phyloP scores from a whole-genome alignment of 73 alveolate species.

The Tetrahymena elliotti region DNA sequence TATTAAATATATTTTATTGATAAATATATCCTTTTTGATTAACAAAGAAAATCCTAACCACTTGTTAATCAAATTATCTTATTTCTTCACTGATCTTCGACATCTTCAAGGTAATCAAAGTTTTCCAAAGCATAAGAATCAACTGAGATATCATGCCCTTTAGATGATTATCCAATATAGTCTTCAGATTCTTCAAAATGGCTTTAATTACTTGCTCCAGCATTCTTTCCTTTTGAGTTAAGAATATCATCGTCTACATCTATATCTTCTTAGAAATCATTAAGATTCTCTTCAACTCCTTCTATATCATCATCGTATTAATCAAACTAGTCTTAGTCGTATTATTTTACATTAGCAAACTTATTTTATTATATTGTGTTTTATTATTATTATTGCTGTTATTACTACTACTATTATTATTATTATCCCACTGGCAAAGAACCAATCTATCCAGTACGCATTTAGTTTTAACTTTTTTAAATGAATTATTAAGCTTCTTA shows the following conservation, averaged over 20 bases:
- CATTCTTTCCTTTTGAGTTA: neutral
- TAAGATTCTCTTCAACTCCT: neutral
- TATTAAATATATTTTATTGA: too few relatives aligned
- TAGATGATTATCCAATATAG: constrained; percentile 34
- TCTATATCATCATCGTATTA: neutral
- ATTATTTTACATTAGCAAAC: neutral
- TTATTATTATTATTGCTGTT: neutral
- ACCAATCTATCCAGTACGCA: neutral
- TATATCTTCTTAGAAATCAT: neutral
- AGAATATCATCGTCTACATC: neutral
- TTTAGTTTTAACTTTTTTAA: neutral
- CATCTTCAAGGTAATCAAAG: constrained; percentile 35
- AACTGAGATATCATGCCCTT: constrained; percentile 36
- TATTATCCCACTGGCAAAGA: neutral
- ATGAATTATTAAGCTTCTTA: neutral
- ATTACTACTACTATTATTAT: neutral
- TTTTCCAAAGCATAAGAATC: constrained; percentile 40
- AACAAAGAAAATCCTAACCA: too few relatives aligned
- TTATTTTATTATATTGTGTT: neutral
- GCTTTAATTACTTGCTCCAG: neutral
- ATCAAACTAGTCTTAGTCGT: neutral
- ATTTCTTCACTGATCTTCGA: constrained; percentile 24
- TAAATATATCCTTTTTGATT: too few relatives aligned
- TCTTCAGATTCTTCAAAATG: constrained; percentile 41
- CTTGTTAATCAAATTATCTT: neutral